Conservation (phyloP, 345 rosid species). For the Salix dunnii region DNA sequence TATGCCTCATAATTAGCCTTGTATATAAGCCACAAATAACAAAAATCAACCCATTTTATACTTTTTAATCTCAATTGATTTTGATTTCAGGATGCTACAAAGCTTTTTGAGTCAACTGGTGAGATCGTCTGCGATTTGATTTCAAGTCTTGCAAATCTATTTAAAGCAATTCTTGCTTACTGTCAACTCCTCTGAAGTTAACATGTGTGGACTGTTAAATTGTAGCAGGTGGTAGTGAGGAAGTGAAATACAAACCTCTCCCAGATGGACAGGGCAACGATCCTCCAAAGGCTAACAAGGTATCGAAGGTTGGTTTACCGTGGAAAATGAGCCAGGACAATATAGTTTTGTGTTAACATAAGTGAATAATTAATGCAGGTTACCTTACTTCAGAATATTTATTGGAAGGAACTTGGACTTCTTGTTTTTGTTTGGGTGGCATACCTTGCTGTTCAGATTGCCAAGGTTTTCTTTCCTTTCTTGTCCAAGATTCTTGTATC, state of each 20-base stretch:
- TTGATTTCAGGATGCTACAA: background rate
- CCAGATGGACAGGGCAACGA: background rate
- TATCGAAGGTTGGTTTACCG: background rate
- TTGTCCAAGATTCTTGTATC: background rate
- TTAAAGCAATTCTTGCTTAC: background rate
- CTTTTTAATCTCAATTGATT: background rate
- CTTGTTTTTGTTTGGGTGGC: conserved; percentile 7
- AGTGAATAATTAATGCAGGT: background rate
- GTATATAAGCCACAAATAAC: too few species aligned
- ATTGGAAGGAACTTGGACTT: conserved; percentile 8
- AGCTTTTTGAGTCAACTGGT: background rate
- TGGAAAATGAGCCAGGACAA: too few species aligned
- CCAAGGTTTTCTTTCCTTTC: background rate
- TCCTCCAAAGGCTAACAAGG: background rate
- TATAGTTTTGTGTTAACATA: too few species aligned
- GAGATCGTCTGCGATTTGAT: background rate
- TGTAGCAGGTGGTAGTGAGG: background rate
- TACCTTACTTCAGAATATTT: background rate
- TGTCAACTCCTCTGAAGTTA: background rate
- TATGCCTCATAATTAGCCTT: too few species aligned
- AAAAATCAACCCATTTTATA: background rate
- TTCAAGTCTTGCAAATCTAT: background rate
- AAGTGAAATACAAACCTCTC: conserved; percentile 5
- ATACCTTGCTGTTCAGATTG: conserved; percentile 6
- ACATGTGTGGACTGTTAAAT: background rate